Evolutionary conservation across 106 monocot genomes (phyloP), one percentile per base, ranked within the genome.

Genomic region (Posidonia australis): DNA sequence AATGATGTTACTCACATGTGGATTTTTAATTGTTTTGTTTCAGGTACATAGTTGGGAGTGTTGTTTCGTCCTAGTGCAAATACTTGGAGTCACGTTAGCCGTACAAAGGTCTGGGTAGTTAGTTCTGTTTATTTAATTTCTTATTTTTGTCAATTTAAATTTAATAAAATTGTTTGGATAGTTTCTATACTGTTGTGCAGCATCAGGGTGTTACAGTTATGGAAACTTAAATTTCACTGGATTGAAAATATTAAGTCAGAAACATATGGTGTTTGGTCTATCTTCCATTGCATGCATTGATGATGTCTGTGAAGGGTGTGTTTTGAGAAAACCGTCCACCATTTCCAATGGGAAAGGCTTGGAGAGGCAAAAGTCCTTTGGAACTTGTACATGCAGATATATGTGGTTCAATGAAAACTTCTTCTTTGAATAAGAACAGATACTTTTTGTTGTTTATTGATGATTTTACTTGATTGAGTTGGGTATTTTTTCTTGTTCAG

Each of bases 391-490:
- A 59, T 57, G 46, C 64, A 0, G 55, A 76, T 65, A 19, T 76
- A 12, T 69, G 64, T 58, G 57, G 70, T 2, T 57, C 64, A 5
- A 57, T 65, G n/a, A 42, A 70, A 1, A 70, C 58, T 28, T 13
- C 1, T 1, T 70, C 58, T 1, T 17, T 48, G 31, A 63, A 57
- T 41, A 58, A 65, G 1, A 76, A 28, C 18, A 53, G 0, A 13
- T 76, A 76, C n/a, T 47, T 75, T 11, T 13, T 75, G 27, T 51
- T 66, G 17, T 66, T 66, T 44, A 52, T 16, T 51, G 9, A 66
- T 52, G 30, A 66, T 66, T 66, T 19, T 29, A 17, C 49, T n/a
- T n/a, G n/a, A n/a, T n/a, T n/a, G n/a, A n/a, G n/a, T n/a, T n/a
- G n/a, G n/a, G n/a, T n/a, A n/a, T 5, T 45, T 29, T 66, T 66